phyloP scores from a whole-genome alignment of 2,329 filamentous ascomycete genomes.

The Plectosphaerella sp. region DNA sequence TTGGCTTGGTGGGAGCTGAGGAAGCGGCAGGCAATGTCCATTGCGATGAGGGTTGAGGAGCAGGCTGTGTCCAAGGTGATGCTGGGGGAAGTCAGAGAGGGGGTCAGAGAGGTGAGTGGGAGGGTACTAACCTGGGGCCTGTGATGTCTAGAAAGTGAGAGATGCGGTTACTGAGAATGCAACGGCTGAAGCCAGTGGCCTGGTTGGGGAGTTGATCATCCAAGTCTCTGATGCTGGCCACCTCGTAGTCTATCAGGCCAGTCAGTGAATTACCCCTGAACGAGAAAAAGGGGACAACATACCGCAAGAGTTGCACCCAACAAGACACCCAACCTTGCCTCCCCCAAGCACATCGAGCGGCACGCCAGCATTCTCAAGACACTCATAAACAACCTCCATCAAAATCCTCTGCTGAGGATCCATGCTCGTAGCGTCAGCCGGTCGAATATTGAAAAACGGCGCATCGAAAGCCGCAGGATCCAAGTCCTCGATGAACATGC shows the following conservation, averaged over 20 bases:
- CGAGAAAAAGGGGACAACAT: too few species aligned
- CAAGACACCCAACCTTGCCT: conserved; percentile 22
- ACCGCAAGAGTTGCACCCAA: conserved; percentile 17
- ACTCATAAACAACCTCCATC: conserved; percentile 35
- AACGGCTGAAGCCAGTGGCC: conserved; percentile 23
- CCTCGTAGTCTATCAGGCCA: conserved; percentile 19
- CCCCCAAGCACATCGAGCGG: conserved; percentile 18
- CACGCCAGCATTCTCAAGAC: conserved; percentile 31
- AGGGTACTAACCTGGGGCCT: conserved; percentile 15
- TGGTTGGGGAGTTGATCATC: conserved; percentile 7
- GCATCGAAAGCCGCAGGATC: conserved; percentile 27
- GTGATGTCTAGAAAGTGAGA: conserved; percentile 27
- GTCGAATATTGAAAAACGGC: conserved; percentile 33
- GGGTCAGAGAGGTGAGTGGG: background rate
- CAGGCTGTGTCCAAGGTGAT: conserved; percentile 57
- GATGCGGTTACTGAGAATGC: conserved; percentile 23
- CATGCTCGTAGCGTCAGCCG: conserved; percentile 31
- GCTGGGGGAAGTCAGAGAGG: conserved; percentile 18
- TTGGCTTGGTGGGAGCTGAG: conserved; percentile 12
- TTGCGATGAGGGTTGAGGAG: conserved; percentile 49
- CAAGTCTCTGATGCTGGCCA: conserved; percentile 10
- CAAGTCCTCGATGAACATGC: conserved; percentile 7
- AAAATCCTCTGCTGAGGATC: conserved; percentile 37
- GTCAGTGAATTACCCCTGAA: too few species aligned
- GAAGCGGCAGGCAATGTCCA: conserved; percentile 40